phyloP scores from a whole-genome alignment of 2,329 filamentous ascomycete genomes.

The Cercospora berteroae region DNA sequence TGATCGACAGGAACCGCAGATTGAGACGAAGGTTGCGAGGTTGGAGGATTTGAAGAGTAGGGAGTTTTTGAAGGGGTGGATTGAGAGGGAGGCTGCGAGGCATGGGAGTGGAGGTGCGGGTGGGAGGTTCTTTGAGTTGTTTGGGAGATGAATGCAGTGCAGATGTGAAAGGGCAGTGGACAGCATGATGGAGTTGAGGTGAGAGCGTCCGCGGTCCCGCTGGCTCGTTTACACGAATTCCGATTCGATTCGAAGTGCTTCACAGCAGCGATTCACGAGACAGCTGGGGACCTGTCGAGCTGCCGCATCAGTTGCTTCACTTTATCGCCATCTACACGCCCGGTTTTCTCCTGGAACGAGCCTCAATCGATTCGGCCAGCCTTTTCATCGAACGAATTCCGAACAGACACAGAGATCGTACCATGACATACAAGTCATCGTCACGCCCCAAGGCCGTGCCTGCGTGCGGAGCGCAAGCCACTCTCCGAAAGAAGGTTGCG shows the following conservation, averaged over 20 bases:
- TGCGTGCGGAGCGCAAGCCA: not conserved
- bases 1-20: slow-evolving; percentile 50
- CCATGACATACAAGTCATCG: not conserved
- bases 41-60: slow-evolving; percentile 48
- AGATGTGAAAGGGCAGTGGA: not conserved
- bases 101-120: slow-evolving; percentile 48
- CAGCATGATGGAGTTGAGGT: not conserved
- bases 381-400: not conserved
- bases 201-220: not conserved
- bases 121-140: slow-evolving; percentile 40
- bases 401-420: not conserved
- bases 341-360: not conserved
- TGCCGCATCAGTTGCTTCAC: too few species aligned
- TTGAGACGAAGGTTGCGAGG: slow-evolving; percentile 46
- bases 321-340: too few species aligned
- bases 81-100: slow-evolving; percentile 48
- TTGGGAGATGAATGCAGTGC: slow-evolving; percentile 26
- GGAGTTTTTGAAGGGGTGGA: slow-evolving; percentile 47
- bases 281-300: too few species aligned
- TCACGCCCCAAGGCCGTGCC: not conserved
- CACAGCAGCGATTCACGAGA: not conserved
- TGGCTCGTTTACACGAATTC: not conserved
- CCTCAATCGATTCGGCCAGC: not conserved
- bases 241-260: not conserved
- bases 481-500: not conserved